Evolutionary conservation across 768 basidiomycete genomes (phyloP).

Genomic region (Tulasnella sp.): DNA sequence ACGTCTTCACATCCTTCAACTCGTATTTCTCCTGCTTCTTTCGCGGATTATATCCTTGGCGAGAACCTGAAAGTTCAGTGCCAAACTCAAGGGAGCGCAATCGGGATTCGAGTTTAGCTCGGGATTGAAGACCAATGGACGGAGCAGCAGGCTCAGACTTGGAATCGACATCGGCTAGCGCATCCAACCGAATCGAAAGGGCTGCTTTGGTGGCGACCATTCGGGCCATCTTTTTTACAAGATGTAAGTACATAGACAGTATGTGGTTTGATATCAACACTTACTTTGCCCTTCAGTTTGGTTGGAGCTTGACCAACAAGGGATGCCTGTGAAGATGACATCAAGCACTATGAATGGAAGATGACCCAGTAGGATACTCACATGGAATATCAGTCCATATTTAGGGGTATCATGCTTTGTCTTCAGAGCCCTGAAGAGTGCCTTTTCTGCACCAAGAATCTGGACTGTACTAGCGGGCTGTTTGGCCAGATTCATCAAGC

Average conservation of each 20-base stretch:
- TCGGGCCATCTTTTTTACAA: slow-evolving; percentile 68
- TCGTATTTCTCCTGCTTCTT: slow-evolving; percentile 71
- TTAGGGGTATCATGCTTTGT: slow-evolving; percentile 94
- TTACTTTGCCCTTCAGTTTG: slow-evolving; percentile 91
- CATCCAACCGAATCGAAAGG: slow-evolving; percentile 94
- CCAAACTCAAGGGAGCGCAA: slow-evolving; percentile 80
- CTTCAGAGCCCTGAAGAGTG: slow-evolving; percentile 61
- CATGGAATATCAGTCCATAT: slow-evolving; percentile 98
- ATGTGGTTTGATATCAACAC: slow-evolving; percentile 19
- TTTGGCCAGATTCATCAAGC: slow-evolving; percentile 55
- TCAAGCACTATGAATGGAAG: neutral
- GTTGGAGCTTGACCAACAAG: slow-evolving; percentile 94
- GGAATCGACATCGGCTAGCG: slow-evolving; percentile 80
- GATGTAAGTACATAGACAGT: slow-evolving; percentile 8
- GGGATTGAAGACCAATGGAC: slow-evolving; percentile 83
- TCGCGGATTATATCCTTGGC: slow-evolving; percentile 38
- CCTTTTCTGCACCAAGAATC: slow-evolving; percentile 66
- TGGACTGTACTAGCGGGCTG: slow-evolving; percentile 70
- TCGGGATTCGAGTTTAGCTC: slow-evolving; percentile 89
- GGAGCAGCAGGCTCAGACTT: slow-evolving; percentile 75
- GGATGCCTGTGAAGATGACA: slow-evolving; percentile 48
- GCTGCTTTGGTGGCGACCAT: slow-evolving; percentile 99
- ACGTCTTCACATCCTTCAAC: slow-evolving; percentile 62
- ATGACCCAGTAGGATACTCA: slow-evolving; percentile 27
- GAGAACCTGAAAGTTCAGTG: slow-evolving; percentile 44